A percentile compares a stretch with the other conserved stretches of the same genome.
Conservation (phyloP, 306 rosid genomes). For the Ochetophila trinervis region DNA sequence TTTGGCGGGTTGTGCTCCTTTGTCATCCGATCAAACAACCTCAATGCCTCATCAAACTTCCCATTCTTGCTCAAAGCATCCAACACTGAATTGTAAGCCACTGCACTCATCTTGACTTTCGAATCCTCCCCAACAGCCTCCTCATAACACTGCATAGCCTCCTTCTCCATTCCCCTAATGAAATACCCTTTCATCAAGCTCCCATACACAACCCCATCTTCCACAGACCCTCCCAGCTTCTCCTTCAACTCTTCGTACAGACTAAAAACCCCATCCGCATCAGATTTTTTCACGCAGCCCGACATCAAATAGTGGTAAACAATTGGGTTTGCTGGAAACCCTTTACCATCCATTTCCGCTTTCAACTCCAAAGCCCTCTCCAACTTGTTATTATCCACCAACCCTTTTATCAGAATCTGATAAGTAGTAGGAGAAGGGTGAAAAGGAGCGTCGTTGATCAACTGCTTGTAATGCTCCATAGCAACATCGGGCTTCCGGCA, state of each 20-base stretch:
- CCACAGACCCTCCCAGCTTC: conserved; percentile 56
- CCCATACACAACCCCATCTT: conserved; percentile 80
- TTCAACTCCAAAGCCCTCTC: conserved; percentile 80
- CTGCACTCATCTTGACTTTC: conserved; percentile 63
- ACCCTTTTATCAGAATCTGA: conserved; percentile 64
- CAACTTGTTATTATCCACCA: conserved; percentile 67
- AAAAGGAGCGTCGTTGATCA: conserved; percentile 80
- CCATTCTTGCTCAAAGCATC: conserved; percentile 81
- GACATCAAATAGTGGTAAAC: conserved; percentile 78
- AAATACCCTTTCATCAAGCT: conserved; percentile 87
- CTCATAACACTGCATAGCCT: conserved; percentile 78
- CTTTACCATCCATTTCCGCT: conserved; percentile 60
- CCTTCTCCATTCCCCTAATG: conserved; percentile 73
- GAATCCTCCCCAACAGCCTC: conserved; percentile 58
- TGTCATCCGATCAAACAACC: conserved; percentile 66
- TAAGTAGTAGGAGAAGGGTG: conserved; percentile 82
- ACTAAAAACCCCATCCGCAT: conserved; percentile 54
- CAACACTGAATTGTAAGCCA: conserved; percentile 72
- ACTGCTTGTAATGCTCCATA: conserved; percentile 81
- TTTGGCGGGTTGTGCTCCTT: conserved; percentile 61
- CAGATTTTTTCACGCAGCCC: conserved; percentile 62
- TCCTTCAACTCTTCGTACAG: conserved; percentile 69
- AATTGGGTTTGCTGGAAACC: conserved; percentile 58
- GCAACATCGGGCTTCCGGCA: conserved; percentile 89
- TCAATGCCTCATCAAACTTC: conserved; percentile 67